phyloP scores from a whole-genome alignment of 768 basidiomycete species.

The Calocera cornea region DNA sequence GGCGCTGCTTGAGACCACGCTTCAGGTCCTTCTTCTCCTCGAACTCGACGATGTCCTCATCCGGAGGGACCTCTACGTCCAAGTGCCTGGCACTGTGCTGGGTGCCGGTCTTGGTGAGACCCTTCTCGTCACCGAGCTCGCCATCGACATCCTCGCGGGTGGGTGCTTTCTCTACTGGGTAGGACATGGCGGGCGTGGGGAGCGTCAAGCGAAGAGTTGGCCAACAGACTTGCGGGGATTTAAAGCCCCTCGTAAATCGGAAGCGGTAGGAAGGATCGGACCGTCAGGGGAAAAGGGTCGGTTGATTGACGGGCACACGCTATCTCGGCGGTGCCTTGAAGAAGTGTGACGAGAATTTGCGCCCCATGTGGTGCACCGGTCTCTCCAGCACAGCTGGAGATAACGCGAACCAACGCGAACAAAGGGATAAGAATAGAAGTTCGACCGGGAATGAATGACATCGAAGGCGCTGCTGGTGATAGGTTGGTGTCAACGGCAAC shows the following conservation, averaged over 20 bases:
- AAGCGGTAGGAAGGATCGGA: background rate
- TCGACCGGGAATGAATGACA: background rate
- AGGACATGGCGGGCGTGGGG: background rate
- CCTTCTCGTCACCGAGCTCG: background rate
- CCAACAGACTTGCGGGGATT: background rate
- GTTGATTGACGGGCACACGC: background rate
- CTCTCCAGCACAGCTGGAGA: background rate
- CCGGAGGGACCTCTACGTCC: background rate
- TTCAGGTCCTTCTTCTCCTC: constrained; percentile 19
- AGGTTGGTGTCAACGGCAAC: background rate
- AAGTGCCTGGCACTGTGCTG: background rate
- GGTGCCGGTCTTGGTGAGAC: background rate
- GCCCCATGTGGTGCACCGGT: background rate
- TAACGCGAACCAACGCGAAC: constrained; percentile 2
- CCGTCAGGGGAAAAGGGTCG: background rate
- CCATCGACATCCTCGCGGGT: background rate
- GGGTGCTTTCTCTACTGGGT: background rate
- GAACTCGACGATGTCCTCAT: background rate
- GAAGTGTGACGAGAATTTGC: background rate
- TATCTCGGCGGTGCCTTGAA: constrained; percentile 1
- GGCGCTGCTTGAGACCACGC: constrained; percentile 58
- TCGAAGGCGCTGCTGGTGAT: background rate
- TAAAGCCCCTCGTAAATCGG: background rate
- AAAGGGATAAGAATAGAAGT: constrained; percentile 1
- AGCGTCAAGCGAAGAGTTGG: background rate